phyloP scores from a whole-genome alignment of 1,284 basidiomycete genomes.

The Bondarzewia mesenterica region DNA sequence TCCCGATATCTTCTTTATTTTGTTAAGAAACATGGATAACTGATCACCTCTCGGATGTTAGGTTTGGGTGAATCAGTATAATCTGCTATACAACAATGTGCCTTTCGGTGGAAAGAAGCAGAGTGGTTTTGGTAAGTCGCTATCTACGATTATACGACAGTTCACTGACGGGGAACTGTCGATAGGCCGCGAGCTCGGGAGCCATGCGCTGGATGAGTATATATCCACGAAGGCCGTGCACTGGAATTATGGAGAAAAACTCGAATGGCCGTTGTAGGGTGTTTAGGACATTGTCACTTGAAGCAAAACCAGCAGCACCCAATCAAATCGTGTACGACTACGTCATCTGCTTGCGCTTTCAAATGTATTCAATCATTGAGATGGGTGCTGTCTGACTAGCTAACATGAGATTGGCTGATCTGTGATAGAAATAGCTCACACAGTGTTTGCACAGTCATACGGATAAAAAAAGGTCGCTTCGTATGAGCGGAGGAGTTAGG shows the following conservation, averaged over 20 bases:
- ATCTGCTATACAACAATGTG: conserved; percentile 71
- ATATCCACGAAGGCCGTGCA: conserved; percentile 83
- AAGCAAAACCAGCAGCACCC: neutral
- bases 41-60: conserved; percentile 21
- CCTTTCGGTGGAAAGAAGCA: conserved; percentile 94
- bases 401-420: no score
- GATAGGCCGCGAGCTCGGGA: conserved; percentile 82
- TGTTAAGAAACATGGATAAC: conserved; percentile 7
- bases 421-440: no score
- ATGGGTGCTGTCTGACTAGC: no score
- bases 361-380: no score
- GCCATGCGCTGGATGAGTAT: conserved; percentile 79
- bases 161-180: neutral
- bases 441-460: no score
- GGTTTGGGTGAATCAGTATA: conserved; percentile 91
- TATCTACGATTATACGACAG: neutral
- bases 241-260: conserved; percentile 78
- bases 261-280: conserved; percentile 67
- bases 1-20: neutral
- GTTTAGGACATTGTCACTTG: neutral
- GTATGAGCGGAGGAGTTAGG: no score
- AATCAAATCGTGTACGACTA: neutral
- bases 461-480: no score
- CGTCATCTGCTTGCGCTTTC: no score
- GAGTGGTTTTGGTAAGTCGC: conserved; percentile 51